Evolutionary conservation across 306 rosid genomes (phyloP).

Genomic region (Glycine soja): DNA sequence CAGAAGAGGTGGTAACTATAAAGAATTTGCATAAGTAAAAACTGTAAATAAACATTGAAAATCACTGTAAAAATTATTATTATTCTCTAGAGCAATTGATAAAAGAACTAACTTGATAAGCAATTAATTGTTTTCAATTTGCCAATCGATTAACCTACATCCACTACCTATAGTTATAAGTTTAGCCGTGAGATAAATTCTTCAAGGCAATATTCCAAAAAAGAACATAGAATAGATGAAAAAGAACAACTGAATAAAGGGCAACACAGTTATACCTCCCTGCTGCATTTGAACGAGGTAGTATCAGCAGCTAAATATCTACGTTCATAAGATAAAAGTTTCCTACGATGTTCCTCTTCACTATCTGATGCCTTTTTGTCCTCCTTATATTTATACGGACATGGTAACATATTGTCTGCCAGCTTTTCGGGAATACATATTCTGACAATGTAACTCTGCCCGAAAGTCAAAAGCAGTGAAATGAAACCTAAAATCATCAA

Average conservation of each 20-base stretch:
- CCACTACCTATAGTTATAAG: not conserved
- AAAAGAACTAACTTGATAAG: not conserved
- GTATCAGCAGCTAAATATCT: slow-evolving; percentile 66
- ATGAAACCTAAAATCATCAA: slow-evolving; percentile 97
- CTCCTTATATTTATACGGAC: slow-evolving; percentile 43
- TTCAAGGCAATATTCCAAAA: not conserved
- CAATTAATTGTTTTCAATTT: not conserved
- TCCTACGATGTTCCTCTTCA: slow-evolving; percentile 52
- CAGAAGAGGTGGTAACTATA: not conserved
- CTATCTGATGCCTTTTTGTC: slow-evolving; percentile 9
- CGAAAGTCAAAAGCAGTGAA: slow-evolving; percentile 82
- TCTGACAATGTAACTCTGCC: slow-evolving; percentile 77
- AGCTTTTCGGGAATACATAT: slow-evolving; percentile 66
- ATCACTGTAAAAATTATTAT: not conserved
- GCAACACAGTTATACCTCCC: slow-evolving; percentile 51
- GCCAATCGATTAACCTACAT: not conserved
- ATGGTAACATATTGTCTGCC: slow-evolving; percentile 82
- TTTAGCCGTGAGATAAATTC: not conserved
- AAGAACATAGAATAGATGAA: slow-evolving; percentile 2
- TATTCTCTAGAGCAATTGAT: slow-evolving; percentile 5
- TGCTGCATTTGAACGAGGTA: slow-evolving; percentile 54
- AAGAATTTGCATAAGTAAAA: slow-evolving; percentile 10
- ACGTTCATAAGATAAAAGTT: slow-evolving; percentile 67
- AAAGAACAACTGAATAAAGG: not conserved
- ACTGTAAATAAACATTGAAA: not conserved